These are phyloP conservation scores for Geoglossum glabrum DNA, from an alignment of 495 filamentous ascomycete genomes.

Conservation along the genomic window DNA sequence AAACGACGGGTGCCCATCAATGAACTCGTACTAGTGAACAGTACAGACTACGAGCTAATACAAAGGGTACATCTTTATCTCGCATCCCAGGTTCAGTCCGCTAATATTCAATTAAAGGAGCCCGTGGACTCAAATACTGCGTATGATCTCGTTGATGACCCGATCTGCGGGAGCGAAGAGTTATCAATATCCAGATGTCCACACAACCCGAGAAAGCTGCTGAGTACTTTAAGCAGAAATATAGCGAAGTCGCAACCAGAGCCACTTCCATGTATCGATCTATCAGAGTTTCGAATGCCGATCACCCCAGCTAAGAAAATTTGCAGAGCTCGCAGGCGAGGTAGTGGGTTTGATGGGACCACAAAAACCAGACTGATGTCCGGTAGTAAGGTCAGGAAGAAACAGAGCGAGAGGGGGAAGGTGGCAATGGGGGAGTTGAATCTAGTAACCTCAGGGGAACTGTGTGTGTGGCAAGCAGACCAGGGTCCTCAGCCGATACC, in stretches of 20 bases:
- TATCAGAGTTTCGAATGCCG: background rate
- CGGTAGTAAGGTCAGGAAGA: background rate
- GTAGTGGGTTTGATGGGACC: background rate
- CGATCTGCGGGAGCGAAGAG: background rate
- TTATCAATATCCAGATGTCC: background rate
- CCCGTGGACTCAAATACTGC: background rate
- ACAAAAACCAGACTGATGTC: background rate
- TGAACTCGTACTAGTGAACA: slow-evolving; percentile 5
- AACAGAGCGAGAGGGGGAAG: background rate
- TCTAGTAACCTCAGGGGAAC: background rate
- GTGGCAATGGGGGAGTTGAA: background rate
- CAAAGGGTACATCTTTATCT: background rate
- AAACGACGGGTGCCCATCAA: slow-evolving; percentile 6
- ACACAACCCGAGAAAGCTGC: background rate
- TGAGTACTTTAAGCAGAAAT: background rate
- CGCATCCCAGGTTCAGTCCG: background rate
- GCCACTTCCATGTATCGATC: background rate
- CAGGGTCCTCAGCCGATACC: background rate
- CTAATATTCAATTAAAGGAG: background rate
- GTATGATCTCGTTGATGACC: background rate
- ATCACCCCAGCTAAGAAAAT: background rate
- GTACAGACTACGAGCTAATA: background rate
- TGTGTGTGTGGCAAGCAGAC: background rate
- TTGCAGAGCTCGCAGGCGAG: background rate
- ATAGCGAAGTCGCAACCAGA: background rate